A percentile compares a stretch with the other conserved stretches of the same genome.
Evolutionary conservation across 345 rosid species (phyloP).

Genomic region (Camelina hispida): DNA sequence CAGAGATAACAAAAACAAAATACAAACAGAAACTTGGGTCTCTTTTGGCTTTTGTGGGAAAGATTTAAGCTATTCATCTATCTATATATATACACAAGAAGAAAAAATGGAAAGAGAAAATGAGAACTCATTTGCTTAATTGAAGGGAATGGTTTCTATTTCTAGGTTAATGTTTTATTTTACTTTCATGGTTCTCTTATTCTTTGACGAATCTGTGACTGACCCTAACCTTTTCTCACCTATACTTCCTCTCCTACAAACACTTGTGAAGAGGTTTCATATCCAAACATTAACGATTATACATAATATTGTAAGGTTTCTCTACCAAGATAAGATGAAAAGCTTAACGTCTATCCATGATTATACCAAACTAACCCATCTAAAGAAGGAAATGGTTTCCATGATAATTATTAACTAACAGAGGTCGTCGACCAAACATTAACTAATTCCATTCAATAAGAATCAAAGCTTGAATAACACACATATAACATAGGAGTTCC

Average conservation of each 20-base stretch:
- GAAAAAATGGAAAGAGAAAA: slow-evolving; percentile 32
- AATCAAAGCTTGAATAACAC: slow-evolving; percentile 8
- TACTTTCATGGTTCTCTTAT: slow-evolving; percentile 38
- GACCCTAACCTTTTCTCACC: slow-evolving; percentile 41
- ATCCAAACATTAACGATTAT: slow-evolving; percentile 29
- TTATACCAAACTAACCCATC: slow-evolving; percentile 21
- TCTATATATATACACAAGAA: slow-evolving; percentile 18
- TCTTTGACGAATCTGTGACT: slow-evolving; percentile 37
- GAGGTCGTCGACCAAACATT: slow-evolving; percentile 20
- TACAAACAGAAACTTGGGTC: background rate
- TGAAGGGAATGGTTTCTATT: slow-evolving; percentile 42
- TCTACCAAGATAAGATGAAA: slow-evolving; percentile 12
- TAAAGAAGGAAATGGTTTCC: slow-evolving; percentile 24
- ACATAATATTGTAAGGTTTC: slow-evolving; percentile 21
- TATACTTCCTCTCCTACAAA: slow-evolving; percentile 46
- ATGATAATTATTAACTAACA: slow-evolving; percentile 15
- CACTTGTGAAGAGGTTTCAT: slow-evolving; percentile 36
- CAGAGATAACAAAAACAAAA: slow-evolving; percentile 20
- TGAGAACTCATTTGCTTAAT: slow-evolving; percentile 39
- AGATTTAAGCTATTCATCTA: slow-evolving; percentile 22
- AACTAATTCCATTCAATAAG: slow-evolving; percentile 11
- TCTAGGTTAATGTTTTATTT: background rate
- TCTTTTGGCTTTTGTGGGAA: slow-evolving; percentile 31
- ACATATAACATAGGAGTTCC: background rate
- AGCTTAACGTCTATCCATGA: background rate